Conservation (phyloP, 305 asterid genomes). For the Solanum chacoense region DNA sequence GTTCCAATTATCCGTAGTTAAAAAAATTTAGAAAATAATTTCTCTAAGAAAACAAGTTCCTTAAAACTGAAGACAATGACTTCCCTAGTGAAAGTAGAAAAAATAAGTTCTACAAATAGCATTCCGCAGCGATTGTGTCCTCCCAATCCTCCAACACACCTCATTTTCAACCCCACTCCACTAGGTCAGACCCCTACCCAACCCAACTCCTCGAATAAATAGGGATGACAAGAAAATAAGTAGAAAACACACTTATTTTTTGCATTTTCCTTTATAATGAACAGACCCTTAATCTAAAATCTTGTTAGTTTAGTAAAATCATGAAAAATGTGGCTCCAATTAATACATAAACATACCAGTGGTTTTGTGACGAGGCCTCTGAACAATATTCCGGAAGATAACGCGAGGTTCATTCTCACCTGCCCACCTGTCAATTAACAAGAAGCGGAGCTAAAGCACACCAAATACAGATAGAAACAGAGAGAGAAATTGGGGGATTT, state of each 20-base stretch:
- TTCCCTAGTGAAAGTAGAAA: not conserved
- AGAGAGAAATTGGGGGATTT: constrained; percentile 15
- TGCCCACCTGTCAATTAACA: constrained; percentile 61
- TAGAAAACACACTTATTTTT: not conserved
- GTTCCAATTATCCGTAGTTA: not conserved
- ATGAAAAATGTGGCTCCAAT: not conserved
- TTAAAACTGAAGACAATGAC: not conserved
- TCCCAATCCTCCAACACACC: not conserved
- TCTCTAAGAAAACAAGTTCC: not conserved
- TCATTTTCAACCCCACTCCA: not conserved
- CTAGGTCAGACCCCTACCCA: not conserved
- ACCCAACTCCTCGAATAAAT: not conserved
- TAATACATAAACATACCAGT: constrained; percentile 33
- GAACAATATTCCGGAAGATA: constrained; percentile 86
- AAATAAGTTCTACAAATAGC: not conserved
- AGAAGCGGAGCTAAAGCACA: not conserved
- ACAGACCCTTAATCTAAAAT: not conserved
- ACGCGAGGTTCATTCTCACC: constrained; percentile 94
- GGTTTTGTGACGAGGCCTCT: constrained; percentile 94
- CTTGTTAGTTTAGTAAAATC: not conserved
- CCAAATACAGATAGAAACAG: not conserved
- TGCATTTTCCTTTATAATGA: not conserved
- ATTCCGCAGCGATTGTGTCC: not conserved
- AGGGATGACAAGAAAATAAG: not conserved
- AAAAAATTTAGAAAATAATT: not conserved